These are phyloP conservation scores for Epicoccum nigrum DNA, from an alignment of 2,329 filamentous ascomycete genomes.

Conservation along the genomic window DNA sequence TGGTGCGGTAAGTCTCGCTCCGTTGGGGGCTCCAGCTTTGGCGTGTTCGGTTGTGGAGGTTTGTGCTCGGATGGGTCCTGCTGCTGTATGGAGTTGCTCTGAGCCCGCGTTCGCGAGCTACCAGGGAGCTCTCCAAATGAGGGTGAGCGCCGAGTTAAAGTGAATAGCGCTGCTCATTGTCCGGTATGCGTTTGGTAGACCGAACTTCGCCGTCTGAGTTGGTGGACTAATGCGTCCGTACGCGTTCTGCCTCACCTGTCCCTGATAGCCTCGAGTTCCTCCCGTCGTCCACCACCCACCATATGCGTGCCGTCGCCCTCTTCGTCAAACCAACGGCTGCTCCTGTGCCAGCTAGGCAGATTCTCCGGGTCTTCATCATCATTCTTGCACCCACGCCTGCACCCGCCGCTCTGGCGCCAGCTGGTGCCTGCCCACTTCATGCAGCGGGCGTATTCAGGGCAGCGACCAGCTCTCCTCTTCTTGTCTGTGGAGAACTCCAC, in stretches of 20 bases:
- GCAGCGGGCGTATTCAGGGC: constrained; percentile 42
- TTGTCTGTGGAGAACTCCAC: constrained; percentile 30
- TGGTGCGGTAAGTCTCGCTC: no score
- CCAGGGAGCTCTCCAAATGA: no score
- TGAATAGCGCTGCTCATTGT: no score
- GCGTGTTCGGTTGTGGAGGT: no score
- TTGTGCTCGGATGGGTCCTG: no score
- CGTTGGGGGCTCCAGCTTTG: no score
- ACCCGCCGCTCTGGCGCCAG: constrained; percentile 41
- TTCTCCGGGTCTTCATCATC: constrained; percentile 42
- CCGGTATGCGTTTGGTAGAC: no score
- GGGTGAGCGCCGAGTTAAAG: no score
- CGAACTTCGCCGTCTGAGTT: no score
- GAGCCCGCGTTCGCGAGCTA: no score
- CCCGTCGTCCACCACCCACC: constrained; percentile 34
- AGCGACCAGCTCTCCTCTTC: constrained; percentile 26
- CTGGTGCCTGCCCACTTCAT: constrained; percentile 42
- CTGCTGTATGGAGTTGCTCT: no score
- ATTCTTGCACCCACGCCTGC: constrained; percentile 39
- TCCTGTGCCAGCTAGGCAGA: constrained; percentile 44
- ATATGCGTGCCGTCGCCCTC: constrained; percentile 37
- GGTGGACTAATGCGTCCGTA: no score
- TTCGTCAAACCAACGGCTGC: constrained; percentile 40
- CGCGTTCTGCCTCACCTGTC: constrained; percentile 12
- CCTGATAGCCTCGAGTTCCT: constrained; percentile 17